A percentile compares a stretch with the other conserved stretches of the same genome.
Evolutionary conservation across 331 rosid species (phyloP).

Genomic region (Dryas integrifolia): DNA sequence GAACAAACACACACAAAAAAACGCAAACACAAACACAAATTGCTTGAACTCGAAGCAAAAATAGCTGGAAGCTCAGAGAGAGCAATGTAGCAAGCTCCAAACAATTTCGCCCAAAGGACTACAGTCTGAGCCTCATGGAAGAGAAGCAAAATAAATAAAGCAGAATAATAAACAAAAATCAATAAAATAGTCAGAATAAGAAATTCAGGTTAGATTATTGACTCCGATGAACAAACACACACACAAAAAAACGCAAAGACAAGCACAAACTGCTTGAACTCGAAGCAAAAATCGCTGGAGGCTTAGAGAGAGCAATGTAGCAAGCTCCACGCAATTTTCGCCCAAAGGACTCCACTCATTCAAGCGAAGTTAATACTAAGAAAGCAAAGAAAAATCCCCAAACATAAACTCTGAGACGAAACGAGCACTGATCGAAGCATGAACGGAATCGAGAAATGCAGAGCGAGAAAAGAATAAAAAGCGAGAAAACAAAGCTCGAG

Average conservation of each 20-base stretch:
- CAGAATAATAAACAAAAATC: not conserved
- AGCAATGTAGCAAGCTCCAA: slow-evolving; percentile 19
- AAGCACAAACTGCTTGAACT: not conserved
- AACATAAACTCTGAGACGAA: not conserved
- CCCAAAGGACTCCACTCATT: not conserved
- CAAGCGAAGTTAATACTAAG: not conserved
- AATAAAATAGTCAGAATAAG: not conserved
- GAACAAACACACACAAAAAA: not conserved
- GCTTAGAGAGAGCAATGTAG: slow-evolving; percentile 11
- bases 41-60: not conserved
- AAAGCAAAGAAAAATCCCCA: not conserved
- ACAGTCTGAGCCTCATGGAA: not conserved
- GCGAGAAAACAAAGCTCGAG: not conserved
- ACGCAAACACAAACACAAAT: not conserved
- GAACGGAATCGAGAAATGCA: not conserved
- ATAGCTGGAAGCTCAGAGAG: not conserved
- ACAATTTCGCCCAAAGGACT: not conserved
- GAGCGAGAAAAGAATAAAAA: not conserved
- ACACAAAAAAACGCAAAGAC: not conserved
- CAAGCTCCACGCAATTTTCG: not conserved
- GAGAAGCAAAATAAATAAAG: not conserved
- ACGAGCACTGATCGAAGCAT: not conserved
- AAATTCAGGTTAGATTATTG: too few species aligned
- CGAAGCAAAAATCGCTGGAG: not conserved
- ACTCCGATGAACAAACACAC: too few species aligned